Evolutionary conservation across 176 grass and related monocot species (phyloP).

Genomic region (Tillandsia fasciculata): DNA sequence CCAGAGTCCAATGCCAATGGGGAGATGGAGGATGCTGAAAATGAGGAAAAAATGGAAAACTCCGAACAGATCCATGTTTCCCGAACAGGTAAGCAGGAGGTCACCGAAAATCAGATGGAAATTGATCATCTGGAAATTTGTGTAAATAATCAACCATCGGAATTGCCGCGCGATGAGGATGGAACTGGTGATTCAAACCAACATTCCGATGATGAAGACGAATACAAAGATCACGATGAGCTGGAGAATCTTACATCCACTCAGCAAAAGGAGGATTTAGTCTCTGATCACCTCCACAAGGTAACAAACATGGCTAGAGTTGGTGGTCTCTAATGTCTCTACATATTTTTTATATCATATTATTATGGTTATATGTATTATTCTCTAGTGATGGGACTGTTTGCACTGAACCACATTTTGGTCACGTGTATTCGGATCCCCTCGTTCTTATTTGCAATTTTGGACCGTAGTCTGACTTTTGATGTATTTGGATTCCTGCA

Average conservation of each 20-base stretch:
- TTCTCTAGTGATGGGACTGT: no score
- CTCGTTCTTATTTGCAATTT: no score
- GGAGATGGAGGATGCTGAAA: conserved; percentile 18
- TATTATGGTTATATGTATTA: neutral
- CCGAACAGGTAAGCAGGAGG: conserved; percentile 17
- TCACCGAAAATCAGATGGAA: conserved; percentile 26
- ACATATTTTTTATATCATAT: neutral
- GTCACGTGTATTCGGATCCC: no score
- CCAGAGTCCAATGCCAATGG: conserved; percentile 30
- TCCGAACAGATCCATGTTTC: conserved; percentile 3
- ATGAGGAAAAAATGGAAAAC: conserved; percentile 5
- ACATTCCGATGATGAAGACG: conserved; percentile 28
- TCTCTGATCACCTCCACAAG: conserved; percentile 25
- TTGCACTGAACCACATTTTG: no score
- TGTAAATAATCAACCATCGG: conserved; percentile 12
- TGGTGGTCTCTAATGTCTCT: conserved; percentile 7
- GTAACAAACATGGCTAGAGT: conserved; percentile 20
- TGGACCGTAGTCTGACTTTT: no score
- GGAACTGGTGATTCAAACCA: conserved; percentile 37
- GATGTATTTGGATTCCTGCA: no score
- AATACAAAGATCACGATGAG: conserved; percentile 34
- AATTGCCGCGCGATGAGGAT: conserved; percentile 18
- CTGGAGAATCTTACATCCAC: conserved; percentile 25
- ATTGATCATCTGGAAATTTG: conserved; percentile 21
- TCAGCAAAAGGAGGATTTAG: conserved; percentile 29